Evolutionary conservation across 192 early-diverging fungal species (phyloP).

Genomic region (Coemansia sp.): DNA sequence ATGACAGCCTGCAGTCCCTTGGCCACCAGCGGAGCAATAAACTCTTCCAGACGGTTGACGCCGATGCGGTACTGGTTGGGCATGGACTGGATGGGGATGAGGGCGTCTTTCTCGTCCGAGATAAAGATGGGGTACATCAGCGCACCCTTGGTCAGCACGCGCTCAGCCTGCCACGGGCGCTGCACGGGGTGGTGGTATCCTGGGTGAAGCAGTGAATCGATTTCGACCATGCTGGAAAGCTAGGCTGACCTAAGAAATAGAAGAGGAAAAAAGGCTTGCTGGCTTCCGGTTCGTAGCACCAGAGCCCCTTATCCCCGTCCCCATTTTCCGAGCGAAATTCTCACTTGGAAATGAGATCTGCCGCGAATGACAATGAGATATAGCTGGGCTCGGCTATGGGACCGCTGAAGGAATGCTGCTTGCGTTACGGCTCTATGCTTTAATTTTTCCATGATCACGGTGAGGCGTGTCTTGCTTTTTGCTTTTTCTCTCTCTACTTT

Average conservation of each 20-base stretch:
- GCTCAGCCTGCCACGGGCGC: constrained; percentile 79
- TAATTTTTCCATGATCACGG: too few species aligned
- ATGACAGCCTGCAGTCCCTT: constrained; percentile 87
- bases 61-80: constrained; percentile 87
- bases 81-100: constrained; percentile 75
- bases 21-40: constrained; percentile 76
- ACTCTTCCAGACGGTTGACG: constrained; percentile 70
- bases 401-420: too few species aligned
- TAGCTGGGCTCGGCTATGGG: too few species aligned
- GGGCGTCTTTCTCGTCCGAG: constrained; percentile 72
- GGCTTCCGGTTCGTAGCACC: too few species aligned
- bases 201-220: constrained; percentile 78
- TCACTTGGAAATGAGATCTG: too few species aligned
- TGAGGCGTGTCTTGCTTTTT: too few species aligned
- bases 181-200: constrained; percentile 81
- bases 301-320: too few species aligned
- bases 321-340: too few species aligned
- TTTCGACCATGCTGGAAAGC: constrained; percentile 29
- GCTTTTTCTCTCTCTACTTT: too few species aligned
- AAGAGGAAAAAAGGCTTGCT: background rate
- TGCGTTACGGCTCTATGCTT: too few species aligned
- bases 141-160: constrained; percentile 63
- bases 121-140: constrained; percentile 97
- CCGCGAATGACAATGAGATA: too few species aligned
- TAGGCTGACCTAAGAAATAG: background rate